Evolutionary conservation across 2,329 filamentous ascomycete species (phyloP).

Genomic region (Neonectria ditissima): DNA sequence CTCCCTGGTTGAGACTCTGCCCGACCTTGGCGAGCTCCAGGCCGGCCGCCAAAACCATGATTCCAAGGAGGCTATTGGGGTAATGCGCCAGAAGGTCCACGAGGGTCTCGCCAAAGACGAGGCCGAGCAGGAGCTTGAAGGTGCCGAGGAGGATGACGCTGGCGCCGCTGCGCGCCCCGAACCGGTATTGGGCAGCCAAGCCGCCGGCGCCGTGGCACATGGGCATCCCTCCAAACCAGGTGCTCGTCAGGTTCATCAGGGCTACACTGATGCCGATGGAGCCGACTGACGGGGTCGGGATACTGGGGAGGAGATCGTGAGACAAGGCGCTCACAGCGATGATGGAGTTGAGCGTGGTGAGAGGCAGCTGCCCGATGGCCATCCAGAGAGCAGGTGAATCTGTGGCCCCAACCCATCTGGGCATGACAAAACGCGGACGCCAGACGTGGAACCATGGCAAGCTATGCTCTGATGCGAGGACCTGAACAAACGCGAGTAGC

Average conservation of each 20-base stretch:
- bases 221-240: slow-evolving; percentile 96
- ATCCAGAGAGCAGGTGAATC: slow-evolving; percentile 57
- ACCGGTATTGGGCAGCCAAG: slow-evolving; percentile 89
- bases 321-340: slow-evolving; percentile 87
- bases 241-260: slow-evolving; percentile 84
- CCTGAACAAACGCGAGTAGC: slow-evolving; percentile 66
- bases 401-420: slow-evolving; percentile 45
- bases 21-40: slow-evolving; percentile 89
- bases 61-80: slow-evolving; percentile 80
- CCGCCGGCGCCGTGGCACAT: slow-evolving; percentile 94
- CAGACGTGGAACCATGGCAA: slow-evolving; percentile 70
- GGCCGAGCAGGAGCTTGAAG: slow-evolving; percentile 80
- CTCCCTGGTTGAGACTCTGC: slow-evolving; percentile 82
- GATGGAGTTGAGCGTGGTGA: slow-evolving; percentile 93
- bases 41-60: slow-evolving; percentile 92
- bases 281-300: slow-evolving; percentile 77
- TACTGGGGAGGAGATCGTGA: slow-evolving; percentile 77
- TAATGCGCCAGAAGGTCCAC: slow-evolving; percentile 77
- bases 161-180: slow-evolving; percentile 88
- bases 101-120: slow-evolving; percentile 81
- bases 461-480: slow-evolving; percentile 45
- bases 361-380: slow-evolving; percentile 88
- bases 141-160: slow-evolving; percentile 83
- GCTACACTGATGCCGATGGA: slow-evolving; percentile 85
- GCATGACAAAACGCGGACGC: slow-evolving; percentile 63